These are phyloP conservation scores for Lepidium campestre DNA, from an alignment of 441 rosid species.

Conservation along the genomic window DNA sequence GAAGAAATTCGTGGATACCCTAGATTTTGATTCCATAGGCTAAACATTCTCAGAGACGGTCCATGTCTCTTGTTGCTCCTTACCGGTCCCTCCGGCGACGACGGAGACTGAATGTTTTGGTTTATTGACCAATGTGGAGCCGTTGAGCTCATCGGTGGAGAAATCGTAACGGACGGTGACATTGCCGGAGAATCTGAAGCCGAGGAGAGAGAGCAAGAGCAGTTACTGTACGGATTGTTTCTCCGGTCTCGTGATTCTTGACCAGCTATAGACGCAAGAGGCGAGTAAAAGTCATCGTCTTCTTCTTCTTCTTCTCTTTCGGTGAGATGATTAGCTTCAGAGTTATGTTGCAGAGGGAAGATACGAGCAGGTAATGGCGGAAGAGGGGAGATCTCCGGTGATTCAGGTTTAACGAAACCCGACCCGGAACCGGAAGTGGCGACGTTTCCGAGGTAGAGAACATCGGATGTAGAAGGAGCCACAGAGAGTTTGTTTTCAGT, in stretches of 20 bases:
- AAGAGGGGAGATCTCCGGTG: conserved; percentile 86
- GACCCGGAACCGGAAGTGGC: conserved; percentile 26
- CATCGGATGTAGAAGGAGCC: conserved; percentile 27
- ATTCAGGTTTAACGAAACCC: conserved; percentile 54
- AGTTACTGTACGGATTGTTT: conserved; percentile 44
- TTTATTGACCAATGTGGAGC: conserved; percentile 27
- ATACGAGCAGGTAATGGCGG: conserved; percentile 58
- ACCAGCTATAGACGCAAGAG: conserved; percentile 55
- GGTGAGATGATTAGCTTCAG: conserved; percentile 8
- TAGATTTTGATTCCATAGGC: conserved; percentile 30
- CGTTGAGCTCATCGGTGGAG: conserved; percentile 58
- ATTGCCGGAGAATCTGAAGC: conserved; percentile 57
- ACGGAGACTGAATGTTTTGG: conserved; percentile 28
- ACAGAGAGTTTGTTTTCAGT: conserved; percentile 27
- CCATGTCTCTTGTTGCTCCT: conserved; percentile 24
- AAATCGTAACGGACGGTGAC: conserved; percentile 57
- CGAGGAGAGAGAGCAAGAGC: conserved; percentile 49
- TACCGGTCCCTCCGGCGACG: conserved; percentile 33
- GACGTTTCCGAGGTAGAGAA: conserved; percentile 51
- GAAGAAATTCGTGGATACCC: conserved; percentile 30
- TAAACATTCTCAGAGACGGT: conserved; percentile 29
- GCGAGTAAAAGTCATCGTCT: conserved; percentile 82
- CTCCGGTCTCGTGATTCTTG: conserved; percentile 50
- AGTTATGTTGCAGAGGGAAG: conserved; percentile 21
- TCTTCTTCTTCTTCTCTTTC: conserved; percentile 33